Conservation (phyloP, 352 stramenopile genomes). For the Pythium apleroticum region DNA sequence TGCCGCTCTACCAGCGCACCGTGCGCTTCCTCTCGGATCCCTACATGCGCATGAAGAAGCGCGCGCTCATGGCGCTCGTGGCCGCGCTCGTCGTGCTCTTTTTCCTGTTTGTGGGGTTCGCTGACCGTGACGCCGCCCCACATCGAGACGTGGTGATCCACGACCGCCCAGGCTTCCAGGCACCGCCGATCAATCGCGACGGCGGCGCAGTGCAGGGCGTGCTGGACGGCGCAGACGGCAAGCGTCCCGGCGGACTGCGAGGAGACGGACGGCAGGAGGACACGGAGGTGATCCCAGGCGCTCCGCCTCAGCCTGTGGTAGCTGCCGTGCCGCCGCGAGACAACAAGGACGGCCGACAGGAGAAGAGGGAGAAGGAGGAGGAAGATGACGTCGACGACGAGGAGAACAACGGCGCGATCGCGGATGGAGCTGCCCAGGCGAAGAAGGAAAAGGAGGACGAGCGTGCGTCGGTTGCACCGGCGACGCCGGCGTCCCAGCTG, state of each 20-base stretch:
- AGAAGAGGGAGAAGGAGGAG: constrained; percentile 1
- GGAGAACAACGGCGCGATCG: not conserved
- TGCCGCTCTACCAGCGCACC: constrained; percentile 67
- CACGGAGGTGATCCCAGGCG: not conserved
- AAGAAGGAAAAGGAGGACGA: not conserved
- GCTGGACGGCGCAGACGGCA: constrained; percentile 7
- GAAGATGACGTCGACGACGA: not conserved
- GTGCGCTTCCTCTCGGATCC: constrained; percentile 62
- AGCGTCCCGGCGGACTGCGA: constrained; percentile 13
- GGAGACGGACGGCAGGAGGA: constrained; percentile 2
- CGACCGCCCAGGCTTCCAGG: constrained; percentile 27
- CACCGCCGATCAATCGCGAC: not conserved
- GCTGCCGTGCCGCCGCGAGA: constrained; percentile 6
- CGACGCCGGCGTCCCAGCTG: constrained; percentile 22
- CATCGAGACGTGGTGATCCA: constrained; percentile 17
- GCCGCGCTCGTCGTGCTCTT: constrained; percentile 59
- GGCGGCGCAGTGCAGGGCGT: not conserved
- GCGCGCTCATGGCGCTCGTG: constrained; percentile 36
- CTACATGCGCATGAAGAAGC: constrained; percentile 61
- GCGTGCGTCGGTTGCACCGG: not conserved
- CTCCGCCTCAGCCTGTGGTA: constrained; percentile 23
- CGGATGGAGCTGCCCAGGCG: not conserved
- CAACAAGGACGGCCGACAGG: not conserved
- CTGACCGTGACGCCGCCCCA: constrained; percentile 13
- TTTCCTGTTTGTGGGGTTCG: constrained; percentile 44